Conservation (phyloP, 148 eudicot genomes). For the Rhododendron molle region DNA sequence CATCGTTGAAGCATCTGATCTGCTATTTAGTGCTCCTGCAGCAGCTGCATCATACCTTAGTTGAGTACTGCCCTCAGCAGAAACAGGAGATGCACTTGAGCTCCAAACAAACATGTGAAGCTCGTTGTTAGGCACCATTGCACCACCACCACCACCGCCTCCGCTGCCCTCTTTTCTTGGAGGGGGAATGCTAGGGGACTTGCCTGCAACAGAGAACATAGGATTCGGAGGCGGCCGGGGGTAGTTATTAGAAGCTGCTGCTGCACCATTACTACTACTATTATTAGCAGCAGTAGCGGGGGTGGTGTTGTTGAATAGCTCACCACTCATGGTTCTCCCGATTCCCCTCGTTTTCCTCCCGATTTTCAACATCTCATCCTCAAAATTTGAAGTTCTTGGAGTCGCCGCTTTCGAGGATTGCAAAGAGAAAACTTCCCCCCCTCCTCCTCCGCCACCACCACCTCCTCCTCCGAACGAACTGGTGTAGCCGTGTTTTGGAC, state of each 20-base stretch:
- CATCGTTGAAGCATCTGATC: slow-evolving; percentile 12
- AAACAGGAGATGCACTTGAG: slow-evolving; percentile 84
- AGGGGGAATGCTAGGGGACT: slow-evolving; percentile 21
- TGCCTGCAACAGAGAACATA: slow-evolving; percentile 41
- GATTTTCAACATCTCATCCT: slow-evolving; percentile 66
- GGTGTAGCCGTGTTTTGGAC: slow-evolving; percentile 56
- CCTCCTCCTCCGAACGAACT: slow-evolving; percentile 28
- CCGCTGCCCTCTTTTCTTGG: slow-evolving; percentile 43
- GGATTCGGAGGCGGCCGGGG: slow-evolving; percentile 74
- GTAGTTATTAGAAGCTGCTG: slow-evolving; percentile 22
- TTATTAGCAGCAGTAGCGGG: slow-evolving; percentile 11
- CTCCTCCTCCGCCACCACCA: not conserved
- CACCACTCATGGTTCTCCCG: slow-evolving; percentile 86
- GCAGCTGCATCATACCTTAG: not conserved
- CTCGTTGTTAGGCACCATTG: slow-evolving; percentile 46
- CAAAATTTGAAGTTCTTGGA: slow-evolving; percentile 84
- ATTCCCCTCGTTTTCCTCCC: slow-evolving; percentile 35
- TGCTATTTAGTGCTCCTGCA: slow-evolving; percentile 34
- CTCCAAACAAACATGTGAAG: slow-evolving; percentile 98
- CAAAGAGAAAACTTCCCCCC: slow-evolving; percentile 70
- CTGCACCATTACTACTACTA: slow-evolving; percentile 8
- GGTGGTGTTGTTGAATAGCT: slow-evolving; percentile 24
- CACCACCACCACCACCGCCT: not conserved
- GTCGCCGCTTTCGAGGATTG: slow-evolving; percentile 91
- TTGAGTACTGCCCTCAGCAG: slow-evolving; percentile 48